Conservation (phyloP, 139 green algal species). For the Tetraselmis chui region DNA sequence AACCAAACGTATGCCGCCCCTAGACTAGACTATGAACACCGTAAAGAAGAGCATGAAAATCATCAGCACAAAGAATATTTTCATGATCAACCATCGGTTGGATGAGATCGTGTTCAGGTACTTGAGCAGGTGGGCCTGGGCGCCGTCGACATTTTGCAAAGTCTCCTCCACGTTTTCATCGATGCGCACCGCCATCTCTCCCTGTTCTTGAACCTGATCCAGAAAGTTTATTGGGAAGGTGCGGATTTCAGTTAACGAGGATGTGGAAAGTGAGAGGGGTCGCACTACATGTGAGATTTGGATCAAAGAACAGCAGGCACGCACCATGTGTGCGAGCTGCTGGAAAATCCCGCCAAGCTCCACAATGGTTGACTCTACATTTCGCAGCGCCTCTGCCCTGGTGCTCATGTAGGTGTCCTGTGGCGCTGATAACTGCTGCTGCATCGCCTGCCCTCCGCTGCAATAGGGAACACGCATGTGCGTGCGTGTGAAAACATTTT, state of each 20-base stretch:
- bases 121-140: slow-evolving; percentile 92
- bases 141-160: slow-evolving; percentile 86
- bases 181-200: slow-evolving; percentile 90
- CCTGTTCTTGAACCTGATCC: slow-evolving; percentile 62
- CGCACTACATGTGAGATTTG: no score
- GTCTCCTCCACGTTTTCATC: slow-evolving; percentile 97
- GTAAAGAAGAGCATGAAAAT: slow-evolving; percentile 74
- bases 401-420: slow-evolving; percentile 54
- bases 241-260: no score
- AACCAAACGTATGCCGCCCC: slow-evolving; percentile 9
- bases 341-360: slow-evolving; percentile 98
- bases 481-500: no score
- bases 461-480: no score
- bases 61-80: slow-evolving; percentile 74
- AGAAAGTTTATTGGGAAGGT: no score
- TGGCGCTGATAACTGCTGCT: slow-evolving; percentile 31
- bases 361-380: slow-evolving; percentile 93
- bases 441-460: slow-evolving; percentile 2
- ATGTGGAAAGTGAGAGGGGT: no score
- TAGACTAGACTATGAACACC: slow-evolving; percentile 71
- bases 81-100: slow-evolving; percentile 88
- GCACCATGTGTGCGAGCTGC: slow-evolving; percentile 93
- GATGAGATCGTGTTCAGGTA: slow-evolving; percentile 88
- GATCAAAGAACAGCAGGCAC: no score
- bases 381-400: slow-evolving; percentile 76